These are phyloP conservation scores for Neostapfia colusana DNA, from an alignment of 176 grass and related monocot species.

Conservation along the genomic window DNA sequence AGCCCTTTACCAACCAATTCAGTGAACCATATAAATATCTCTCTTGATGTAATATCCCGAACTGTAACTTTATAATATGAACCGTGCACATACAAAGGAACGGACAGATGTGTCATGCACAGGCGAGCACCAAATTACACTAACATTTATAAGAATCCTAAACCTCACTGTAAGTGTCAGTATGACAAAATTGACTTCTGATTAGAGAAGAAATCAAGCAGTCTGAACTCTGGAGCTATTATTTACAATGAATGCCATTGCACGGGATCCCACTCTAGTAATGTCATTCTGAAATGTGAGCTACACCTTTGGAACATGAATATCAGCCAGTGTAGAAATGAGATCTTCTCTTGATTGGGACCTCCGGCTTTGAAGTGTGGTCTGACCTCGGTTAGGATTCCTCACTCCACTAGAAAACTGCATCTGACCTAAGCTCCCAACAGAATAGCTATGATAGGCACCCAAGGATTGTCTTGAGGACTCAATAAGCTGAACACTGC, in stretches of 20 bases:
- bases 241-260: conserved; percentile 49
- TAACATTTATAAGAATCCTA: conserved; percentile 40
- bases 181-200: conserved; percentile 61
- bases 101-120: conserved; percentile 30
- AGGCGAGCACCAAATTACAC: conserved; percentile 6
- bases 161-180: conserved; percentile 40
- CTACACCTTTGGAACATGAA: conserved; percentile 78
- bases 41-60: no score
- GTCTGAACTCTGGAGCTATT: conserved; percentile 46
- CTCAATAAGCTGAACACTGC: conserved; percentile 69
- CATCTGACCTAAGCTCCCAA: conserved; percentile 95
- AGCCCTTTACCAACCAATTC: conserved; percentile 3
- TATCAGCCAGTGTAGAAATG: conserved; percentile 65
- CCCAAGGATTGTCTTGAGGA: conserved; percentile 67
- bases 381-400: conserved; percentile 68
- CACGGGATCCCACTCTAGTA: conserved; percentile 31
- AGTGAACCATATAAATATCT: background rate
- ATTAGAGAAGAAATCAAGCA: conserved; percentile 54
- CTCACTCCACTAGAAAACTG: conserved; percentile 68
- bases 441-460: conserved; percentile 86
- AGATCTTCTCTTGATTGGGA: conserved; percentile 98
- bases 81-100: conserved; percentile 37
- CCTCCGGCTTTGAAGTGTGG: conserved; percentile 87
- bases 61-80: conserved; percentile 21
- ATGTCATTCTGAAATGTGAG: conserved; percentile 43